Percentiles rank a stretch among this genome's conserved stretches.
These are phyloP conservation scores for Verticillium longisporum DNA, from an alignment of 2,329 filamentous ascomycete species.

Conservation along the genomic window DNA sequence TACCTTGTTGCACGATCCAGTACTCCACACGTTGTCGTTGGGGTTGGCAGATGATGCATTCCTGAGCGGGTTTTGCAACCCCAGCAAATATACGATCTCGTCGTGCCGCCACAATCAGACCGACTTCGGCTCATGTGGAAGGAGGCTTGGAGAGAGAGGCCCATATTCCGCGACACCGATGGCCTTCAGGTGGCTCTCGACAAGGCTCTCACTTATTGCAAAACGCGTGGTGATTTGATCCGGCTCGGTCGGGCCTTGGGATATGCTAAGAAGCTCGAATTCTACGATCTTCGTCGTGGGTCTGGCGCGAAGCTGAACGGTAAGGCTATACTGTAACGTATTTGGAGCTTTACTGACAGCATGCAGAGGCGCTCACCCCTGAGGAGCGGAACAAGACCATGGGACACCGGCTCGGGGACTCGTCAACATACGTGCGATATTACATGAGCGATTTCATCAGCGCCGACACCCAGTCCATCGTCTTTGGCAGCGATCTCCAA, in stretches of 20 bases:
- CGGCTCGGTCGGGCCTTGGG: slow-evolving; percentile 20
- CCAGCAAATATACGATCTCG: slow-evolving; percentile 16
- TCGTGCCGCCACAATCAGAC: slow-evolving; percentile 12
- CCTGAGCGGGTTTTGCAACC: slow-evolving; percentile 13
- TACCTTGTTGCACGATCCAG: slow-evolving; percentile 11
- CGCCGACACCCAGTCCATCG: slow-evolving; percentile 5
- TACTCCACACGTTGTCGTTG: slow-evolving; percentile 15
- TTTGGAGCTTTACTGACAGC: background rate
- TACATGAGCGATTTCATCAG: slow-evolving; percentile 8
- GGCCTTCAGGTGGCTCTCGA: slow-evolving; percentile 13
- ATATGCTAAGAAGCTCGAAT: slow-evolving; percentile 16
- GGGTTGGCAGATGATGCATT: slow-evolving; percentile 17
- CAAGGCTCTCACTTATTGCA: slow-evolving; percentile 28
- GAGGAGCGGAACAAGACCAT: too few relatives aligned
- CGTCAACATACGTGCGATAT: slow-evolving; percentile 4
- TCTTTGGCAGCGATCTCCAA: slow-evolving; percentile 6
- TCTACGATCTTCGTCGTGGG: slow-evolving; percentile 15
- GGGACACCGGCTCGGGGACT: slow-evolving; percentile 7
- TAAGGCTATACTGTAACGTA: slow-evolving; percentile 7
- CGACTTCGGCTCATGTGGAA: slow-evolving; percentile 15
- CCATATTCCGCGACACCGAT: slow-evolving; percentile 16
- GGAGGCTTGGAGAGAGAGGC: slow-evolving; percentile 10
- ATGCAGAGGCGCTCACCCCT: slow-evolving; percentile 11
- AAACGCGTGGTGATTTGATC: slow-evolving; percentile 24
- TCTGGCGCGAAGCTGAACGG: slow-evolving; percentile 17